phyloP scores from a whole-genome alignment of 306 rosid species.

The Macrotyloma uniflorum region DNA sequence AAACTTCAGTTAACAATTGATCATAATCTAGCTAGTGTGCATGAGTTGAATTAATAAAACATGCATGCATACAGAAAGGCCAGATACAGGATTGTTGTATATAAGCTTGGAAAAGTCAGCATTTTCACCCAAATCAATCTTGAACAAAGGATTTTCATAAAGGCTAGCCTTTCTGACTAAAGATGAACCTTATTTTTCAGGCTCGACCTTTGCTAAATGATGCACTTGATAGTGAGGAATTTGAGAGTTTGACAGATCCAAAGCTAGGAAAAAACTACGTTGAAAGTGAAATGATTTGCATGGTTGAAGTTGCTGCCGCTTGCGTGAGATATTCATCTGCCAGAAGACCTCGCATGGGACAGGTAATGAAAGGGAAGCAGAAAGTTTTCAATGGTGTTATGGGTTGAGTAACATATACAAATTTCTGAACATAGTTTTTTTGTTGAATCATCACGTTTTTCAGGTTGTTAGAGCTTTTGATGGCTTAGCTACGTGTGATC shows the following conservation, averaged over 20 bases:
- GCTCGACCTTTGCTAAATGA: background rate
- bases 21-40: background rate
- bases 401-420: background rate
- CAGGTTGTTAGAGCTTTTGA: constrained; percentile 26
- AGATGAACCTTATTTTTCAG: background rate
- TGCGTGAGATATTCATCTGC: constrained; percentile 6
- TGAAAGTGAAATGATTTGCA: constrained; percentile 16
- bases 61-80: background rate
- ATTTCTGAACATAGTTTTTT: background rate
- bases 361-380: background rate
- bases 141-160: background rate
- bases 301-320: constrained; percentile 25
- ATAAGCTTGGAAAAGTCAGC: background rate
- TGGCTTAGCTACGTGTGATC: background rate
- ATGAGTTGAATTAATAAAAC: background rate
- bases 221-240: background rate
- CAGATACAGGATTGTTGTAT: background rate
- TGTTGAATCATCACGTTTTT: background rate
- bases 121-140: background rate
- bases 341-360: constrained; percentile 21
- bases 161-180: background rate
- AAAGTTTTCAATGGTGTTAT: background rate
- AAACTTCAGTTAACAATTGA: background rate
- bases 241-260: background rate
- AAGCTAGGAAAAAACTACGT: background rate